Percentiles rank a stretch among this genome's conserved stretches.
Evolutionary conservation across 2,329 filamentous ascomycete genomes (phyloP).

Genomic region (Hymenoscyphus salicellus): DNA sequence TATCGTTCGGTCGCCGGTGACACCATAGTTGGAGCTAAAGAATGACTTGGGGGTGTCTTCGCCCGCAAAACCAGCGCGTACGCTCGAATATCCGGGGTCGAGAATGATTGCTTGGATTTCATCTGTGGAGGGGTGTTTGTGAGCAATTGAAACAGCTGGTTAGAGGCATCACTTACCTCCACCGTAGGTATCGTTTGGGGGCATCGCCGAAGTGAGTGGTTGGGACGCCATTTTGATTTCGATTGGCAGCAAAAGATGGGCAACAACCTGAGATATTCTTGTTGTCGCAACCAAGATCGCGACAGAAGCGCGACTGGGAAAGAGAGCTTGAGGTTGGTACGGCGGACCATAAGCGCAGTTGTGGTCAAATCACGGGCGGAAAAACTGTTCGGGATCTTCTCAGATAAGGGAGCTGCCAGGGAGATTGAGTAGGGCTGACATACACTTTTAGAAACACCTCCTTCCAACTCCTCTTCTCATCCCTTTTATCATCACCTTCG

Average conservation of each 20-base stretch:
- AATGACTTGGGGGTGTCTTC: slow-evolving; percentile 96
- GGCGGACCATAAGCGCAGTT: not conserved
- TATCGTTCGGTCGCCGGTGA: slow-evolving; percentile 52
- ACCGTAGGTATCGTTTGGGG: slow-evolving; percentile 62
- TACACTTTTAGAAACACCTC: not conserved
- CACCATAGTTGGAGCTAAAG: slow-evolving; percentile 83
- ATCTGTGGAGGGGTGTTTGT: slow-evolving; percentile 54
- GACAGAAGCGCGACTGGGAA: slow-evolving; percentile 3
- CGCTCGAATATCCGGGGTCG: slow-evolving; percentile 87
- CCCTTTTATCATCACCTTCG: not conserved
- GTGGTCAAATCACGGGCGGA: not conserved
- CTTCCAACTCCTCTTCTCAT: not conserved
- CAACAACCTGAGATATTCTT: not conserved
- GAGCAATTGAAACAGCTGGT: slow-evolving; percentile 10
- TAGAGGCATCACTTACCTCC: slow-evolving; percentile 48
- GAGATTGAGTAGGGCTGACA: not conserved
- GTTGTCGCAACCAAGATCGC: slow-evolving; percentile 2
- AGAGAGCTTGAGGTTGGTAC: not conserved
- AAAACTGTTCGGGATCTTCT: not conserved
- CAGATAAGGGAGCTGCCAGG: not conserved
- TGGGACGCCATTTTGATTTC: slow-evolving; percentile 50
- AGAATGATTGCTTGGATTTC: slow-evolving; percentile 96
- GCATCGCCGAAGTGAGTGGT: slow-evolving; percentile 53
- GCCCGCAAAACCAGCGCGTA: slow-evolving; percentile 92
- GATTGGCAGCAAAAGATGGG: slow-evolving; percentile 1